Evolutionary conservation across 1,284 basidiomycete species (phyloP), one percentile per base, ranked within the genome.

Genomic region (Singerocomus rubriflavus): DNA sequence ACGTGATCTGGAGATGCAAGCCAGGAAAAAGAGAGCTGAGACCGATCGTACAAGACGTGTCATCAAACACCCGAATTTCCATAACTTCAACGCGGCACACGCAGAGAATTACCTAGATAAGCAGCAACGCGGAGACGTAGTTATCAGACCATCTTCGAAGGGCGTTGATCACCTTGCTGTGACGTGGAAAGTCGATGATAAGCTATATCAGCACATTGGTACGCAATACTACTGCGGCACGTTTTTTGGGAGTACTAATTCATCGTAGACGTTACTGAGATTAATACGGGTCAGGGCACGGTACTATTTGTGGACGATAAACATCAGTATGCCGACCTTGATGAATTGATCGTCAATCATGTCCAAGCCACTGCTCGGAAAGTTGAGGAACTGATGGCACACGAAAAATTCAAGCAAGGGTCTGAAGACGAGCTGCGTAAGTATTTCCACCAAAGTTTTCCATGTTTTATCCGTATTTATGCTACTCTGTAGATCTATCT

Each of bases 101-200:
- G 95, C 97, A 2, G 96, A 99, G 70, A 78, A 84, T 48, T 92
- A 89, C 68, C 76, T 99, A 48, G 91, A 93, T 51, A 88, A 87
- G 57, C 89, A 93, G 70, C 93, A 94, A 61, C 83, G 92, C 29
- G 97, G 95, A 12, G 94, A 98, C 67, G 93, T 94, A 41, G 91
- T 99, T 31, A 93, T 99, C 58, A 80, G 97, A 40, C 97, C 97
- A 0, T 97, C 93, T 30, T 98, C 95, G 4, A 95, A 96, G 69
- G 96, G 96, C 6, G 73, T 80, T 35, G 85, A 98, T 64, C 97
- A 99, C 71, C 78, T 99, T 33, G 97, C 97, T 32, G 91, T 99
- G 12, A 99, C 97, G 0, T 99, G 97, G 97, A 99, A 99, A 73
- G 95, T 99, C 10, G 96, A 97, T 60, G 91, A 98, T 53, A 91